A percentile compares a stretch with the other conserved stretches of the same genome.
Evolutionary conservation across 495 filamentous ascomycete genomes (phyloP).

Genomic region (Aspergillus cristatus): DNA sequence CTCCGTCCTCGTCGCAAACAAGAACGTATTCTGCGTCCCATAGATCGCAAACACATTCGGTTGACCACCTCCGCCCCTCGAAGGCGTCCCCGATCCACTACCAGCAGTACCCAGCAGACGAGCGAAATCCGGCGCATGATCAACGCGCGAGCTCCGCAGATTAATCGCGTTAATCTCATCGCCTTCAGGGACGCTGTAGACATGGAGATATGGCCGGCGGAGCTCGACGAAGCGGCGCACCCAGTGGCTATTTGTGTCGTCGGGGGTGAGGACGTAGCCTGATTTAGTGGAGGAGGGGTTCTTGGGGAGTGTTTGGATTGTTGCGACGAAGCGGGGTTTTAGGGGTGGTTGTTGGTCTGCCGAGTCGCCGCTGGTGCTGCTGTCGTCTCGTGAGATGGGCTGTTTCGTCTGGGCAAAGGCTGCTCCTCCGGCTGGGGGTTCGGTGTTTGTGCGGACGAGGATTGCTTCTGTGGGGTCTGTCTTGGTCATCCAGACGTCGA

Average conservation of each 20-base stretch:
- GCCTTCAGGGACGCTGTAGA: slow-evolving; percentile 72
- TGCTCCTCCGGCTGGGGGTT: slow-evolving; percentile 64
- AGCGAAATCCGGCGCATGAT: slow-evolving; percentile 79
- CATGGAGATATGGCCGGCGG: slow-evolving; percentile 82
- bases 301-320: slow-evolving; percentile 61
- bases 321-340: slow-evolving; percentile 54
- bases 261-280: slow-evolving; percentile 74
- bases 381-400: slow-evolving; percentile 14
- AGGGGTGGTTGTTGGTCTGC: slow-evolving; percentile 21
- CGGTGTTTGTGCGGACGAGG: slow-evolving; percentile 63
- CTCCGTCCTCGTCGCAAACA: slow-evolving; percentile 84
- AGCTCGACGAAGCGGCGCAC: slow-evolving; percentile 87
- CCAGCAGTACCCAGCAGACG: slow-evolving; percentile 53
- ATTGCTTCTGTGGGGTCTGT: slow-evolving; percentile 65
- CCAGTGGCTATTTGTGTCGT: slow-evolving; percentile 66
- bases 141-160: slow-evolving; percentile 73
- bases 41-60: slow-evolving; percentile 87
- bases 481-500: slow-evolving; percentile 70
- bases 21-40: slow-evolving; percentile 83
- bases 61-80: slow-evolving; percentile 20
- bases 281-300: slow-evolving; percentile 68
- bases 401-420: slow-evolving; percentile 25
- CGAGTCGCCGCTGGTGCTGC: slow-evolving; percentile 3
- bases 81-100: slow-evolving; percentile 18
- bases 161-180: slow-evolving; percentile 88